Evolutionary conservation across 495 filamentous ascomycete species (phyloP).

Genomic region (Hyaloscypha finlandica): DNA sequence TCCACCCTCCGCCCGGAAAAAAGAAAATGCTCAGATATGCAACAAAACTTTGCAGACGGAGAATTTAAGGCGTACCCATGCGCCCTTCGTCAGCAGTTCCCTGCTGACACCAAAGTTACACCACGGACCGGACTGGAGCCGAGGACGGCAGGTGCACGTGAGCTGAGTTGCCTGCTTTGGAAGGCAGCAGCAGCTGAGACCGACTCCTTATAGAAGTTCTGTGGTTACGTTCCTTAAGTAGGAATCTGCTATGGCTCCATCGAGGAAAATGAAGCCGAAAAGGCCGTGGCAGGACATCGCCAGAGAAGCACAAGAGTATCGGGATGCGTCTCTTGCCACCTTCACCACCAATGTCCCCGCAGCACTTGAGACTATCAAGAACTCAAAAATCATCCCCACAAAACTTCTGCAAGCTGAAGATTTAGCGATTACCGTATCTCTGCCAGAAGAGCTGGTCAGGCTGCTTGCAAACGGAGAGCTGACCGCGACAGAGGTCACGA

Average conservation of each 20-base stretch:
- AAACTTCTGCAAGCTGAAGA: not conserved
- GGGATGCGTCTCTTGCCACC: conserved; percentile 18
- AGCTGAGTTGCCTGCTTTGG: not conserved
- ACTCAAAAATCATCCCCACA: conserved; percentile 1
- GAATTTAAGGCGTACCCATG: not conserved
- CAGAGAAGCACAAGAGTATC: conserved; percentile 20
- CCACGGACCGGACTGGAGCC: not conserved
- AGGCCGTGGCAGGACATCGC: conserved; percentile 24
- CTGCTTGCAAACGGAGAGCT: conserved; percentile 46
- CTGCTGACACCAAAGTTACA: not conserved
- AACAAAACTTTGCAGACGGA: not conserved
- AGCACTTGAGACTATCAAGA: not conserved
- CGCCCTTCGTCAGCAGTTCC: not conserved
- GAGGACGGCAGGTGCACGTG: not conserved
- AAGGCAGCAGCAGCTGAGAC: no score
- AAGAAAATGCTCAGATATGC: not conserved
- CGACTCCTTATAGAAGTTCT: not conserved
- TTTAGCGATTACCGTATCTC: conserved; percentile 47
- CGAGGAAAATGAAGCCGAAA: conserved; percentile 12
- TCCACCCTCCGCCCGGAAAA: not conserved
- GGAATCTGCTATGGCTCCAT: conserved; percentile 13
- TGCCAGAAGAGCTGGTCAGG: conserved; percentile 42
- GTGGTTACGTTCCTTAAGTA: not conserved
- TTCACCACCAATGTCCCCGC: not conserved
- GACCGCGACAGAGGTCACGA: conserved; percentile 48